phyloP scores from a whole-genome alignment of 2,329 filamentous ascomycete species.

The Rhinocladiella mackenziei region DNA sequence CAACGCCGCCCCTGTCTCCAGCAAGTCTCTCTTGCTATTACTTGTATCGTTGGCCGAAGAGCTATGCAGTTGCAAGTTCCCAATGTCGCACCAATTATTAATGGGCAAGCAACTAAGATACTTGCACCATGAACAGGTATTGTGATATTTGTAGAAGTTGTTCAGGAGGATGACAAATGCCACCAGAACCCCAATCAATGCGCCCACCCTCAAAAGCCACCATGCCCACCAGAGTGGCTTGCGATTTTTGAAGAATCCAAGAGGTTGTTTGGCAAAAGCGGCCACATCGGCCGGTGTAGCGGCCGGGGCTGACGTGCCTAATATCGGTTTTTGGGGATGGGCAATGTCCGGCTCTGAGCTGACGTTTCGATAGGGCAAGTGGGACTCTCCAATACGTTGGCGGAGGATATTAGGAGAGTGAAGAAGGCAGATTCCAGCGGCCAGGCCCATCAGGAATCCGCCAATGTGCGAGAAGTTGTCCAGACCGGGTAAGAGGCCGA shows the following conservation, averaged over 20 bases:
- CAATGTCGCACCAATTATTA: slow-evolving; percentile 44
- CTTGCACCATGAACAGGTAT: slow-evolving; percentile 86
- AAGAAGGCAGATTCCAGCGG: slow-evolving; percentile 78
- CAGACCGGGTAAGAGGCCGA: slow-evolving; percentile 84
- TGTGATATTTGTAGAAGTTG: slow-evolving; percentile 81
- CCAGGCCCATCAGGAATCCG: slow-evolving; percentile 87
- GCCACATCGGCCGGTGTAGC: slow-evolving; percentile 54
- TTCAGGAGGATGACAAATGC: slow-evolving; percentile 82
- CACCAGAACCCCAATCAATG: slow-evolving; percentile 73
- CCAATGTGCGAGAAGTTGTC: slow-evolving; percentile 99
- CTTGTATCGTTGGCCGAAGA: slow-evolving; percentile 16
- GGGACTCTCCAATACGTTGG: slow-evolving; percentile 60
- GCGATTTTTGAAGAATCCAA: slow-evolving; percentile 83
- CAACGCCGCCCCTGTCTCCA: slow-evolving; percentile 2
- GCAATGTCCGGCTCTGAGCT: slow-evolving; percentile 22
- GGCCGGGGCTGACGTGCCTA: slow-evolving; percentile 26
- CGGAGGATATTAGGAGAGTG: slow-evolving; percentile 81
- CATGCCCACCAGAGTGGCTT: slow-evolving; percentile 96
- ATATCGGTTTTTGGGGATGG: slow-evolving; percentile 18
- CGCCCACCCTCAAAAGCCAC: slow-evolving; percentile 81
- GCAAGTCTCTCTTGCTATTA: slow-evolving; percentile 6
- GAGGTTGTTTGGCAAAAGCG: slow-evolving; percentile 47
- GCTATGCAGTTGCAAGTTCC: slow-evolving; percentile 31
- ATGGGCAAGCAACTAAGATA: slow-evolving; percentile 79
- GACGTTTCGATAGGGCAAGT: slow-evolving; percentile 21